Conservation (phyloP, 1,284 basidiomycete species). For the Phellinidium pouzarii region DNA sequence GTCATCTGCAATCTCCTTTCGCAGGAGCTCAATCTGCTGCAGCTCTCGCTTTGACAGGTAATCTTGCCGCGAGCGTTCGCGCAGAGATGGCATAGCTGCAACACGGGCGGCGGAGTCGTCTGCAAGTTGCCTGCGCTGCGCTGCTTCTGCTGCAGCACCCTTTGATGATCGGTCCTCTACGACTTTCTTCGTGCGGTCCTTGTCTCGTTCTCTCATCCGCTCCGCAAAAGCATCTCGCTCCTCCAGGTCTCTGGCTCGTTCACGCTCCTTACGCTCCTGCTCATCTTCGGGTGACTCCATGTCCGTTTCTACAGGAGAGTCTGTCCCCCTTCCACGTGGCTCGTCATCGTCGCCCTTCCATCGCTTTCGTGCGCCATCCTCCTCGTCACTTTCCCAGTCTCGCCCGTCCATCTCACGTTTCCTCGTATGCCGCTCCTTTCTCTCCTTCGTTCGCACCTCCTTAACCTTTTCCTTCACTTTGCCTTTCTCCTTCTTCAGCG, state of each 20-base stretch:
- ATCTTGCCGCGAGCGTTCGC: slow-evolving; percentile 84
- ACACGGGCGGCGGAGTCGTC: slow-evolving; percentile 79
- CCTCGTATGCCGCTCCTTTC: slow-evolving; percentile 58
- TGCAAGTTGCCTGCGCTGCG: slow-evolving; percentile 73
- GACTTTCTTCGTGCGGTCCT: slow-evolving; percentile 83
- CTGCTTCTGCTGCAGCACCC: slow-evolving; percentile 78
- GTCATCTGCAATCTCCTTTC: slow-evolving; percentile 90
- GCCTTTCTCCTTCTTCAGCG: slow-evolving; percentile 26
- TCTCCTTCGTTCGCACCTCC: slow-evolving; percentile 39
- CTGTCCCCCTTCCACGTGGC: slow-evolving; percentile 26
- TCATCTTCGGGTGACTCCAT: slow-evolving; percentile 65
- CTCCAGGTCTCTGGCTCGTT: slow-evolving; percentile 71
- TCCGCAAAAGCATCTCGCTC: slow-evolving; percentile 94
- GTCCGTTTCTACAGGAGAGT: slow-evolving; percentile 31
- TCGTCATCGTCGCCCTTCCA: slow-evolving; percentile 39
- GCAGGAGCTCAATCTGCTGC: slow-evolving; percentile 91
- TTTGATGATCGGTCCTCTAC: slow-evolving; percentile 88
- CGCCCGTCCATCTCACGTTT: slow-evolving; percentile 75
- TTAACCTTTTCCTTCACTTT: slow-evolving; percentile 45
- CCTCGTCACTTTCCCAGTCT: slow-evolving; percentile 86
- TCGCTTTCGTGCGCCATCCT: slow-evolving; percentile 69
- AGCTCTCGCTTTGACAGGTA: slow-evolving; percentile 95
- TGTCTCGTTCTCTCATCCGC: slow-evolving; percentile 79
- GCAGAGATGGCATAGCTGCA: slow-evolving; percentile 76
- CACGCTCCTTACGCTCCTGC: slow-evolving; percentile 63